Conservation (phyloP, 768 basidiomycete species). For the Rhodosporidiobolus odoratus region DNA sequence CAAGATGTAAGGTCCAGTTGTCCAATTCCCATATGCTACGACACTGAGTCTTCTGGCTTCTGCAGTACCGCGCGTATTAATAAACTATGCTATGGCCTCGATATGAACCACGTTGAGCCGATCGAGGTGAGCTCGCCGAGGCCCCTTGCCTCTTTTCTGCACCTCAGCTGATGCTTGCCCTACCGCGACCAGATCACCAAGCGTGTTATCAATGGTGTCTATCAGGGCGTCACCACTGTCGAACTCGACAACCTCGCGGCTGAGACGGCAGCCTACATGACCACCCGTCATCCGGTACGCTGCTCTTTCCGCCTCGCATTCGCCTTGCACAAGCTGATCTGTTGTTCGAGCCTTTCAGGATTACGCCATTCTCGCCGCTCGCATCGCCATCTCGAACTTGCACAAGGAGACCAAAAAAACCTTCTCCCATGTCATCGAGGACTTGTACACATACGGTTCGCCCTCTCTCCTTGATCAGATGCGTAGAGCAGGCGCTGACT, state of each 20-base stretch:
- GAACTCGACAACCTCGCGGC: conserved; percentile 65
- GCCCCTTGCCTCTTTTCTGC: not conserved
- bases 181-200: conserved; percentile 41
- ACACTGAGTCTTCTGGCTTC: not conserved
- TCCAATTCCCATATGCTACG: no score
- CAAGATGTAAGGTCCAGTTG: conserved; percentile 55
- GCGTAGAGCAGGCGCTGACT: not conserved
- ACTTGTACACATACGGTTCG: conserved; percentile 81
- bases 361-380: conserved; percentile 95
- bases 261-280: conserved; percentile 86
- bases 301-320: not conserved
- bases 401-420: conserved; percentile 99
- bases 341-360: conserved; percentile 68
- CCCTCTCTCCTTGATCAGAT: conserved; percentile 1
- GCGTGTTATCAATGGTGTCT: conserved; percentile 78
- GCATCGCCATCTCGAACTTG: conserved; percentile 95
- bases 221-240: conserved; percentile 91
- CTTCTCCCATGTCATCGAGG: conserved; percentile 85
- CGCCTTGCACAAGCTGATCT: not conserved
- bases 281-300: conserved; percentile 54
- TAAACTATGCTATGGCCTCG: conserved; percentile 87
- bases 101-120: conserved; percentile 83
- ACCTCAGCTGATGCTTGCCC: not conserved
- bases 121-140: conserved; percentile 55
- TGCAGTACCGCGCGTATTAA: conserved; percentile 44